Percentiles rank a stretch among this genome's conserved stretches.
phyloP scores from a whole-genome alignment of 352 stramenopile genomes.

The Phytophthora ramorum region DNA sequence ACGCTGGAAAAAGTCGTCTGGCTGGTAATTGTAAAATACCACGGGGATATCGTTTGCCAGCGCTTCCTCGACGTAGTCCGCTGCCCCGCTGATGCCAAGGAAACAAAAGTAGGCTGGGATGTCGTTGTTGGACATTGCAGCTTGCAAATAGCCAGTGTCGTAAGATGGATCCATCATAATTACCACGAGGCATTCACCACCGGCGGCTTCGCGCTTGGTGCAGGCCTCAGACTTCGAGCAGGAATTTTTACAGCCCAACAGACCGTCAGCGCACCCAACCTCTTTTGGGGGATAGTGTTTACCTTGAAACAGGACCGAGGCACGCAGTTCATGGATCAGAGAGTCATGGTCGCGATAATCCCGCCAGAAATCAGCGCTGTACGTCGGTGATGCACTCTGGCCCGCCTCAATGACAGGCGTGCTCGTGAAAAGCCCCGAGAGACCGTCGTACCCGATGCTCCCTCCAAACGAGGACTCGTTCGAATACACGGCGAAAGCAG shows the following conservation, averaged over 20 bases:
- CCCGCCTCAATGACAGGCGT: constrained; percentile 43
- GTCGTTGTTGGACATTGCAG: constrained; percentile 45
- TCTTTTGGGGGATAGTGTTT: constrained; percentile 36
- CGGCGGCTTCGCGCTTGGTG: constrained; percentile 31
- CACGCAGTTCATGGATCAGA: constrained; percentile 36
- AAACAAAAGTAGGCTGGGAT: constrained; percentile 58
- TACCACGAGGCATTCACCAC: constrained; percentile 50
- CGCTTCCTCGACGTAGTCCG: constrained; percentile 38
- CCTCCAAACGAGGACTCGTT: constrained; percentile 49
- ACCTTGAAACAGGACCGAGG: constrained; percentile 35
- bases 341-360: constrained; percentile 42
- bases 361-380: constrained; percentile 59
- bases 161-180: constrained; percentile 46
- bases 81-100: constrained; percentile 28
- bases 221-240: constrained; percentile 58
- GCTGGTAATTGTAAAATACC: constrained; percentile 62
- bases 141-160: constrained; percentile 51
- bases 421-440: constrained; percentile 50
- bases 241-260: constrained; percentile 47
- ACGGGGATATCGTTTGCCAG: constrained; percentile 37
- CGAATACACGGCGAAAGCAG: constrained; percentile 19
- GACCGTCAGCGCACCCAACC: constrained; percentile 29
- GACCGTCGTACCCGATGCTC: constrained; percentile 49
- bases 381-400: constrained; percentile 27
- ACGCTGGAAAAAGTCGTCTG: constrained; percentile 47